phyloP scores from a whole-genome alignment of 108 stramenopile genomes.

The Cylindrotheca fusiformis region DNA sequence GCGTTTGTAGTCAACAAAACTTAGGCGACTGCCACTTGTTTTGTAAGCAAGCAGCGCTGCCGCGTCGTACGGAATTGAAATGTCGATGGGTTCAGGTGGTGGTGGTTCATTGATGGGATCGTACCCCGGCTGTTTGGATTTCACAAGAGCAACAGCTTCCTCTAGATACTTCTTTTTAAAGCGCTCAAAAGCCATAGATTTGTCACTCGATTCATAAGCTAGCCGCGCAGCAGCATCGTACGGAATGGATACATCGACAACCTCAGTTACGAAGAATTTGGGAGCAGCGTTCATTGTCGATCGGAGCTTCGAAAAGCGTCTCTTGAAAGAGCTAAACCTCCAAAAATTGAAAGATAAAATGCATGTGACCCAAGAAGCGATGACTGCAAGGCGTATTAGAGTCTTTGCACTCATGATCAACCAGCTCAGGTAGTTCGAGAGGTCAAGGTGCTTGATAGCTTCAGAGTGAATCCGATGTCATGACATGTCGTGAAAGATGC shows the following conservation, averaged over 20 bases:
- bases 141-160: constrained; percentile 24
- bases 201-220: constrained; percentile 33
- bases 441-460: no score
- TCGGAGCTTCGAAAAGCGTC: no score
- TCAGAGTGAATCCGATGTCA: no score
- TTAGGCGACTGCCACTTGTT: constrained; percentile 24
- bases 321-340: no score
- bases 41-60: constrained; percentile 44
- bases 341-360: no score
- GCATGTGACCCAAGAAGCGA: no score
- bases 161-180: constrained; percentile 37
- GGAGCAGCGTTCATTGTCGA: no score
- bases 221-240: constrained; percentile 37
- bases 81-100: constrained; percentile 29
- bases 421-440: no score
- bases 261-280: no score
- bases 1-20: constrained; percentile 32
- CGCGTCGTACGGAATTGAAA: constrained; percentile 44
- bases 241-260: constrained; percentile 24
- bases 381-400: no score
- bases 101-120: neutral
- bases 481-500: no score
- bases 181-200: constrained; percentile 26
- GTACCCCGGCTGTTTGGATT: constrained; percentile 20
- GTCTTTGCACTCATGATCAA: no score